phyloP scores from a whole-genome alignment of 2,329 filamentous ascomycete species.

The Botrytis hyacinthi region DNA sequence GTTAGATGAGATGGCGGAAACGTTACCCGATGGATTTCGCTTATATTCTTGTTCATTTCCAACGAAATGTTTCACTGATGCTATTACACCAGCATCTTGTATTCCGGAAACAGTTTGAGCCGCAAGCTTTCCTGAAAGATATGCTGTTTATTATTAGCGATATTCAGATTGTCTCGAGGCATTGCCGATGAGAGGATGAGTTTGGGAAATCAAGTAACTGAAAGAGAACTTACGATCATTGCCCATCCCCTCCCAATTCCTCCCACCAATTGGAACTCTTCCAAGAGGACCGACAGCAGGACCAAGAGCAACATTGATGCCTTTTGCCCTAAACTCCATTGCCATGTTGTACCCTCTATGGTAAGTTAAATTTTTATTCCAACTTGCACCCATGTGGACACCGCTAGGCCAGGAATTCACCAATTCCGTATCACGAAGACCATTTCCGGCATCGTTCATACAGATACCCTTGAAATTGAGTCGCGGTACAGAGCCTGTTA shows the following conservation, averaged over 20 bases:
- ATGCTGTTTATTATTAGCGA: slow-evolving; percentile 41
- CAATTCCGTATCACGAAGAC: neutral
- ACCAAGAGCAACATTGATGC: neutral
- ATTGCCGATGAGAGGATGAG: neutral
- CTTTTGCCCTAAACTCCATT: neutral
- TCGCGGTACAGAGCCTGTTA: neutral
- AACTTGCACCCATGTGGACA: neutral
- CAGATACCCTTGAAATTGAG: neutral
- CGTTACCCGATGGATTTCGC: slow-evolving; percentile 48
- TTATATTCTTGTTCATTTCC: slow-evolving; percentile 67
- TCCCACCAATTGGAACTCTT: slow-evolving; percentile 63
- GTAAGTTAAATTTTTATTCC: neutral
- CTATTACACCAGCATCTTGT: slow-evolving; percentile 31
- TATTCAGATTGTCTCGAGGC: neutral
- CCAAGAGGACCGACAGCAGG: slow-evolving; percentile 63
- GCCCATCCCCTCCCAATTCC: slow-evolving; percentile 61
- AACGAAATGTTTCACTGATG: slow-evolving; percentile 53
- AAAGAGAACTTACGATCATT: slow-evolving; percentile 29
- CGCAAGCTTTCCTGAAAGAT: slow-evolving; percentile 56
- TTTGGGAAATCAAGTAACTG: neutral
- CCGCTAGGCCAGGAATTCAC: neutral
- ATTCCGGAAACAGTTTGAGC: slow-evolving; percentile 31
- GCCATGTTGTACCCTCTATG: neutral
- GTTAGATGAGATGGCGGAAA: slow-evolving; percentile 56
- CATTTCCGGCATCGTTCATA: neutral